phyloP scores from a whole-genome alignment of 257 asterid species.

The Solanum virginianum region DNA sequence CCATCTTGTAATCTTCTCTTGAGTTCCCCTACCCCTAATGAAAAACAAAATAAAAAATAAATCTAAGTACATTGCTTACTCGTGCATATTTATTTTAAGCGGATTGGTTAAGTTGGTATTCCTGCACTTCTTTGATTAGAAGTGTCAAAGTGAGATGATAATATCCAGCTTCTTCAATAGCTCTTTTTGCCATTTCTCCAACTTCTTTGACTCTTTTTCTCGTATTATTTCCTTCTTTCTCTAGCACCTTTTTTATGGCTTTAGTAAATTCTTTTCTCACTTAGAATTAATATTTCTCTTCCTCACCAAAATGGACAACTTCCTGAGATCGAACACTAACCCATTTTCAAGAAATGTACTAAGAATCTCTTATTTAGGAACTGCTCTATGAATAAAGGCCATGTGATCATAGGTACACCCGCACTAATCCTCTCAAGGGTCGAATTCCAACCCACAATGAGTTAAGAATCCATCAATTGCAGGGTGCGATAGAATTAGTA shows the following conservation, averaged over 20 bases:
- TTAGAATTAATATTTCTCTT: neutral
- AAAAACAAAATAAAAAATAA: too few relatives aligned
- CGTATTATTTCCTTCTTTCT: too few relatives aligned
- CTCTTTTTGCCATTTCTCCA: too few relatives aligned
- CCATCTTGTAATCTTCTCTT: too few relatives aligned
- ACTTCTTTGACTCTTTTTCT: too few relatives aligned
- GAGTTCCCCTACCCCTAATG: too few relatives aligned
- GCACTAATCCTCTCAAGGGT: neutral
- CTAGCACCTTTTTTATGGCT: neutral
- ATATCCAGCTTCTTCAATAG: too few relatives aligned
- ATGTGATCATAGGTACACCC: neutral
- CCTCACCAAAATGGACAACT: neutral
- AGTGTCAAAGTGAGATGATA: too few relatives aligned
- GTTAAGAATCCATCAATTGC: neutral
- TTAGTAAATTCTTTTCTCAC: neutral
- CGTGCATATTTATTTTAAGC: neutral
- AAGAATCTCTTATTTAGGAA: neutral
- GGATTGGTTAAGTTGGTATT: too few relatives aligned
- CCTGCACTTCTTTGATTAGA: too few relatives aligned
- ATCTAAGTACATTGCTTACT: neutral
- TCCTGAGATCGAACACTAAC: neutral
- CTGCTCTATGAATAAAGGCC: neutral
- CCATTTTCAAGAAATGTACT: neutral
- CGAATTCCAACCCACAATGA: neutral
- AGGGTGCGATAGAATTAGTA: neutral